phyloP scores from a whole-genome alignment of 257 asterid genomes.

The Forsythia suspensa region DNA sequence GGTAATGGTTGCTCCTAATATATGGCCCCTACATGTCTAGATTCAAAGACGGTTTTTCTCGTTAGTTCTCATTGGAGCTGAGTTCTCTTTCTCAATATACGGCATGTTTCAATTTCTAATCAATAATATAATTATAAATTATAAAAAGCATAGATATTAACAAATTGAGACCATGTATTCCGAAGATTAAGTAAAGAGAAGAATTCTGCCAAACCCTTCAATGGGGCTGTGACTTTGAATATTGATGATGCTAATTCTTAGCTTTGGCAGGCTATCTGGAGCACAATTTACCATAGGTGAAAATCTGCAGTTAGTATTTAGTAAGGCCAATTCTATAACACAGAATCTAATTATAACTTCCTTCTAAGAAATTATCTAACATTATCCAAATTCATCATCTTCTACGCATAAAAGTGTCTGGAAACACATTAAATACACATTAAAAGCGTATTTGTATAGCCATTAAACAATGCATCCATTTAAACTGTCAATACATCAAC shows the following conservation, averaged over 20 bases:
- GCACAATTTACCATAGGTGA: neutral
- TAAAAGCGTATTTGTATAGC: neutral
- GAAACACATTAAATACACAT: conserved; percentile 3
- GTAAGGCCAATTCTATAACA: neutral
- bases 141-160: neutral
- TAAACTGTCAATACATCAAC: conserved; percentile 13
- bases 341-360: neutral
- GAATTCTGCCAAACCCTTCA: neutral
- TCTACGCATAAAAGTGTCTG: conserved; percentile 1
- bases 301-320: neutral
- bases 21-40: neutral
- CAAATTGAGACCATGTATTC: neutral
- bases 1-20: neutral
- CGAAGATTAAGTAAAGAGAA: neutral
- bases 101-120: neutral
- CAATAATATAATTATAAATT: neutral
- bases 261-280: neutral
- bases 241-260: neutral
- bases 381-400: conserved; percentile 9
- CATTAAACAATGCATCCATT: neutral
- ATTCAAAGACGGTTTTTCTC: neutral
- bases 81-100: neutral
- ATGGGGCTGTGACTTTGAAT: neutral
- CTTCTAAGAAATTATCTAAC: neutral
- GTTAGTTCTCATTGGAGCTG: neutral